Conservation (phyloP, 164 flowering plant genomes). For the Litsea cubeba region DNA sequence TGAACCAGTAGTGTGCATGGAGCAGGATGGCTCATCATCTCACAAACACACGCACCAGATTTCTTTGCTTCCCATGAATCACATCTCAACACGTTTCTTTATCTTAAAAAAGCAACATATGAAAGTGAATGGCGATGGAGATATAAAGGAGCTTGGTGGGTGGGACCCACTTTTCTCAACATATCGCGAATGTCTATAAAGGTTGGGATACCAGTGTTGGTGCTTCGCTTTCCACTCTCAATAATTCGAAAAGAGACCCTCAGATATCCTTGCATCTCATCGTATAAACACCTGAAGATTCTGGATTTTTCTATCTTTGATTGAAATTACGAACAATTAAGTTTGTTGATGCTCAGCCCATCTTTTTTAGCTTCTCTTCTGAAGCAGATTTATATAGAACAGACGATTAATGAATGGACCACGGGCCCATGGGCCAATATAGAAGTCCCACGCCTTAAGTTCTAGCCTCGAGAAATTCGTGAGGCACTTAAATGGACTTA, state of each 20-base stretch:
- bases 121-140: not conserved
- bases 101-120: not conserved
- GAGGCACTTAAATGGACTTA: too few species aligned
- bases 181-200: not conserved
- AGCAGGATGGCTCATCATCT: not conserved
- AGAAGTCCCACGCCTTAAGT: not conserved
- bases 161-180: not conserved
- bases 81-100: not conserved
- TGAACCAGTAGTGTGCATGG: not conserved
- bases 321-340: not conserved
- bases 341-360: not conserved
- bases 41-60: not conserved
- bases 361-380: not conserved
- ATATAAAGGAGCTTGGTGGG: not conserved
- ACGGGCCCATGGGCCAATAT: too few species aligned
- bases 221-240: not conserved
- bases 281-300: not conserved
- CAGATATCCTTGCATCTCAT: conserved; percentile 6
- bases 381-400: not conserved
- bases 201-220: not conserved
- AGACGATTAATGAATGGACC: not conserved
- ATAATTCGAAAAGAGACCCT: not conserved
- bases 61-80: not conserved
- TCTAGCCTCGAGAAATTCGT: not conserved
- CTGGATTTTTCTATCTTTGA: not conserved